Conservation (phyloP, 1,139 yeast genomes). For the Geotrichum carabidarum region DNA sequence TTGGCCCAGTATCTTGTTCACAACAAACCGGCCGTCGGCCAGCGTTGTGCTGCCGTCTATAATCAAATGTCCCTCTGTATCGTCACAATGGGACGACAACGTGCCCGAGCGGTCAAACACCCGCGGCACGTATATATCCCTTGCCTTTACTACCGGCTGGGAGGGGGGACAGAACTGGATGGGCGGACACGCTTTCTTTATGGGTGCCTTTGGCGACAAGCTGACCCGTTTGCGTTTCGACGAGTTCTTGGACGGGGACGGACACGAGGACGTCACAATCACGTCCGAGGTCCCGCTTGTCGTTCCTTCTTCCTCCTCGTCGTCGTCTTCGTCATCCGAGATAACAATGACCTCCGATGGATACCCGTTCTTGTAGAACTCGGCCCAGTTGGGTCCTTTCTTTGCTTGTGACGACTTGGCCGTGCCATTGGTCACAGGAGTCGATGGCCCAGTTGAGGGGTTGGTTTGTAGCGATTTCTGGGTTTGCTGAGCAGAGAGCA, state of each 20-base stretch:
- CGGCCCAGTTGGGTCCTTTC: conserved; percentile 31
- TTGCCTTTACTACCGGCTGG: conserved; percentile 10
- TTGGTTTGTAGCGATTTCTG: not conserved
- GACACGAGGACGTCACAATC: not conserved
- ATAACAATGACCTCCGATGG: conserved; percentile 38
- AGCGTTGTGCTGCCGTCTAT: conserved; percentile 20
- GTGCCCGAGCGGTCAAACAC: conserved; percentile 2
- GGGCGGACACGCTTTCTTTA: conserved; percentile 3
- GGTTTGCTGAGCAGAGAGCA: conserved; percentile 3
- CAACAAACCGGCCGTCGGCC: conserved; percentile 44
- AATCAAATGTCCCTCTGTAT: conserved; percentile 11
- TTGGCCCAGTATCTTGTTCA: conserved; percentile 61
- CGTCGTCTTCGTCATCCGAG: conserved; percentile 31
- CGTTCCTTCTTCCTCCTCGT: conserved; percentile 12
- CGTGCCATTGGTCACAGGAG: not conserved
- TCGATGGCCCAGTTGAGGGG: not conserved
- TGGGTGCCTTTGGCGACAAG: not conserved
- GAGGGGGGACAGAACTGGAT: conserved; percentile 1
- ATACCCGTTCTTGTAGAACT: conserved; percentile 34
- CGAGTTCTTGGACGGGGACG: conserved; percentile 6
- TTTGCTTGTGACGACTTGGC: not conserved
- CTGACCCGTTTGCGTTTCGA: not conserved
- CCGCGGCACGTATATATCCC: conserved; percentile 7
- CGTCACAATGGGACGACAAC: conserved; percentile 2
- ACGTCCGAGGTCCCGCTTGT: not conserved